Evolutionary conservation across 2,329 filamentous ascomycete species (phyloP), one percentile per base, ranked within the genome.

Genomic region (Coniochaeta hoffmannii): DNA sequence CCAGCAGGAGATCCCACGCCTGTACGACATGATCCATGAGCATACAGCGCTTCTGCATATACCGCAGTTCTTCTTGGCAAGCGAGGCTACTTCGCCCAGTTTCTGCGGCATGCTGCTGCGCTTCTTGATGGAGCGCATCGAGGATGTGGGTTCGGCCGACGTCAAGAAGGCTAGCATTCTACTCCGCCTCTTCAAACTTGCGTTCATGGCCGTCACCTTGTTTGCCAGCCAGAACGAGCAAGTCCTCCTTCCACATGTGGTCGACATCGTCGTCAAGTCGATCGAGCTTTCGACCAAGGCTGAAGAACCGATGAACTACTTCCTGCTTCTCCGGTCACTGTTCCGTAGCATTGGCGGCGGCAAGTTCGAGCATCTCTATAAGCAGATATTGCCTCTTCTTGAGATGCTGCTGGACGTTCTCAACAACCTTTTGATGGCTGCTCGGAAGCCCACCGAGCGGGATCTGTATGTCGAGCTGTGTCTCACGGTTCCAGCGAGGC

Each of bases 251-350:
- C 95, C 95, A 0, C 94, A 99, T 69, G 93, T 99, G 53, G 92
- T 95, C 55, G 95, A 95, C 68, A 96, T 99, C 60, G 90, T 99
- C 58, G 97, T 93, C 12, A 92, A 96, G 71, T 97, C 93, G 9
- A 97, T 99, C 59, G 90, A 97, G 71, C 77, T 97, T 35, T 97
- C 93, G 1, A 96, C 94, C 7, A 95, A 88, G 56, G 95, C 94
- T 0, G 91, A 97, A 64, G 93, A 97, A 67, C 95, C 95, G 0
- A 96, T 97, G 82, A 99, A 99, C 70, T 99, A 99, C 72, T 99
- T 99, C 71, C 79, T 97, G 11, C 81, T 99, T 1, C 77, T 99
- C 36, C 82, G 94, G 32, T 97, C 92, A 0, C 76, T 99, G 1
- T 99, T 99, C 70, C 78, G 94, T 56, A 97, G 93, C 67, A 99